Conservation (phyloP, 1,139 yeast genomes). For the Yamadazyma buinensis region DNA sequence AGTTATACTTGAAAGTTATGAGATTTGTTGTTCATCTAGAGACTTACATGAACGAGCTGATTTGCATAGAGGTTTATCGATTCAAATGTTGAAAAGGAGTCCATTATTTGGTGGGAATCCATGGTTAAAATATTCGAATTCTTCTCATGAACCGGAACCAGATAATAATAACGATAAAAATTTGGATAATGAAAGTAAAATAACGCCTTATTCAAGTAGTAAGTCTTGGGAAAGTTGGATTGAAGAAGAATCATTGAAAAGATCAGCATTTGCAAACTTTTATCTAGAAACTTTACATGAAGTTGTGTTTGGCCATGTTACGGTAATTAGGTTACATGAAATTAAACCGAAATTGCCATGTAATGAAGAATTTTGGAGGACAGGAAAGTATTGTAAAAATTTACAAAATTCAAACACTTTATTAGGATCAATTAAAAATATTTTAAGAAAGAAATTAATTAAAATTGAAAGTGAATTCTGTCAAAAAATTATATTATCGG, state of each 20-base stretch:
- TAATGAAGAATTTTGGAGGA: slow-evolving; percentile 74
- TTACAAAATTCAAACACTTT: slow-evolving; percentile 23
- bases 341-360: slow-evolving; percentile 55
- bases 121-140: slow-evolving; percentile 6
- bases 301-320: slow-evolving; percentile 73
- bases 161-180: neutral
- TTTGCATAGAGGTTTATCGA: slow-evolving; percentile 73
- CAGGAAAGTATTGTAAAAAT: slow-evolving; percentile 10
- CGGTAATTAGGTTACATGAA: slow-evolving; percentile 43
- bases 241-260: slow-evolving; percentile 70
- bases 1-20: slow-evolving; percentile 60
- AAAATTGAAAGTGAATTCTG: slow-evolving; percentile 42
- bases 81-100: slow-evolving; percentile 67
- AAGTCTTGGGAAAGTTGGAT: slow-evolving; percentile 54
- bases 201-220: slow-evolving; percentile 10
- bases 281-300: slow-evolving; percentile 77
- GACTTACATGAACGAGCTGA: slow-evolving; percentile 70
- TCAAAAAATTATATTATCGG: slow-evolving; percentile 63
- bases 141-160: slow-evolving; percentile 2
- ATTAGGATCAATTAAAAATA: slow-evolving; percentile 40
- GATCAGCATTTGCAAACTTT: slow-evolving; percentile 78
- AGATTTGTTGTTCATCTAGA: slow-evolving; percentile 58
- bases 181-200: neutral
- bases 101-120: slow-evolving; percentile 75
- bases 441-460: slow-evolving; percentile 12